Percentiles rank a stretch among this genome's conserved stretches.
These are phyloP conservation scores for Beauveria asiatica DNA, from an alignment of 2,329 filamentous ascomycete genomes.

Conservation along the genomic window DNA sequence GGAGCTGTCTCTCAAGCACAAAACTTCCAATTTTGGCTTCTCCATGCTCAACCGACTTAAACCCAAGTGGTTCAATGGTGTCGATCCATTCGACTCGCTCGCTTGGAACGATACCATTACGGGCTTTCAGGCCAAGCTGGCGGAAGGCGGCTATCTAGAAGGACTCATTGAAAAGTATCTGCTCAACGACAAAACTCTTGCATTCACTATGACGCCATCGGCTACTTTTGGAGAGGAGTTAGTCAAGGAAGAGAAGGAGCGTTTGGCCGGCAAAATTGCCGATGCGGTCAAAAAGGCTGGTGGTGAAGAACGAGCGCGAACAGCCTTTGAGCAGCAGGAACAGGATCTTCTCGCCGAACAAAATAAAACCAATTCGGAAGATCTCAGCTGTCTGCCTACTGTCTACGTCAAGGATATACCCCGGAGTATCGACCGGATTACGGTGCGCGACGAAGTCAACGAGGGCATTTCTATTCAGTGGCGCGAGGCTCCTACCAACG, in stretches of 20 bases:
- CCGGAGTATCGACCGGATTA: conserved; percentile 55
- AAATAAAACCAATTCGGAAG: conserved; percentile 73
- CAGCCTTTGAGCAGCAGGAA: conserved; percentile 69
- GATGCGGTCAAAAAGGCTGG: conserved; percentile 61
- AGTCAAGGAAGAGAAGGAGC: conserved; percentile 64
- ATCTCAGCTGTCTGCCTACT: conserved; percentile 80
- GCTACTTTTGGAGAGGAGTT: conserved; percentile 65
- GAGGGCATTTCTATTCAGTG: conserved; percentile 69
- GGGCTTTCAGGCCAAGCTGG: conserved; percentile 70
- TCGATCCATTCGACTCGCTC: conserved; percentile 83
- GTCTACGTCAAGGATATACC: conserved; percentile 86
- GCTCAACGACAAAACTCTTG: conserved; percentile 75
- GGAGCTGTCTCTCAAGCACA: conserved; percentile 89
- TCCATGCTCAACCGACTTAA: conserved; percentile 81
- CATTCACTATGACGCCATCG: conserved; percentile 90
- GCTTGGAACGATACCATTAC: conserved; percentile 86
- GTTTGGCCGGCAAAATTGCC: conserved; percentile 66
- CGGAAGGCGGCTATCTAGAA: conserved; percentile 73
- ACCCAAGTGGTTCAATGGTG: conserved; percentile 90
- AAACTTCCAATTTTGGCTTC: conserved; percentile 92
- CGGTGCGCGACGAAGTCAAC: conserved; percentile 55
- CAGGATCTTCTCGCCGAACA: conserved; percentile 73
- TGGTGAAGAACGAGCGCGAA: conserved; percentile 60
- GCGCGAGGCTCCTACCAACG: conserved; percentile 90
- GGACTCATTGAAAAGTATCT: conserved; percentile 81